Conservation (phyloP, 495 filamentous ascomycete genomes). For the Beverwykella pulmonaria region DNA sequence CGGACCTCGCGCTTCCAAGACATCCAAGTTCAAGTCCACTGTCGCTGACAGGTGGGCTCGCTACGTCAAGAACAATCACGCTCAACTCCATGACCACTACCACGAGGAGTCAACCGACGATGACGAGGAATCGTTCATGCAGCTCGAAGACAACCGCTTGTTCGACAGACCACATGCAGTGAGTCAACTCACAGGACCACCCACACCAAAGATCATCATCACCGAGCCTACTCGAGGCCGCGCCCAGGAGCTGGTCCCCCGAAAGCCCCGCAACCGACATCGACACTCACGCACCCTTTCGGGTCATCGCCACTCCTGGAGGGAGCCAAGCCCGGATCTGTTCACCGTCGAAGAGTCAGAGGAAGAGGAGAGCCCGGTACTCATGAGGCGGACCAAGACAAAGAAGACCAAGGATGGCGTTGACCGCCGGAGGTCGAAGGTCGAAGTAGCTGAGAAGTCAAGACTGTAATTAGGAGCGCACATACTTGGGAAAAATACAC, state of each 20-base stretch:
- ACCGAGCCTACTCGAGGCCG: slow-evolving; percentile 42
- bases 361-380: slow-evolving; percentile 23
- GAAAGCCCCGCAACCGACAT: slow-evolving; percentile 17
- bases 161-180: slow-evolving; percentile 21
- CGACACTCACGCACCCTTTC: slow-evolving; percentile 41
- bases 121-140: slow-evolving; percentile 37
- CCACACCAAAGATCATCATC: slow-evolving; percentile 33
- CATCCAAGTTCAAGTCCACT: slow-evolving; percentile 35
- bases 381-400: slow-evolving; percentile 13
- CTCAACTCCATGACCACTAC: slow-evolving; percentile 35
- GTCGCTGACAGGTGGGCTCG: slow-evolving; percentile 40
- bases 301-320: slow-evolving; percentile 47
- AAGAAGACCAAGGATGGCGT: slow-evolving; percentile 36
- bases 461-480: slow-evolving; percentile 27
- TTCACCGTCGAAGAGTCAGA: slow-evolving; percentile 47
- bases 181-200: slow-evolving; percentile 36
- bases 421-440: slow-evolving; percentile 35
- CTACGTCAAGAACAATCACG: slow-evolving; percentile 39
- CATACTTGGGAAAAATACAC: not conserved
- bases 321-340: slow-evolving; percentile 48
- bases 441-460: slow-evolving; percentile 28
- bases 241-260: slow-evolving; percentile 34
- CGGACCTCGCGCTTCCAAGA: slow-evolving; percentile 28
- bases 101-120: slow-evolving; percentile 25
- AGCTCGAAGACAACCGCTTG: slow-evolving; percentile 36